These are phyloP conservation scores for Tolypocladium amazonense DNA, from an alignment of 2,329 filamentous ascomycete species.

Conservation along the genomic window DNA sequence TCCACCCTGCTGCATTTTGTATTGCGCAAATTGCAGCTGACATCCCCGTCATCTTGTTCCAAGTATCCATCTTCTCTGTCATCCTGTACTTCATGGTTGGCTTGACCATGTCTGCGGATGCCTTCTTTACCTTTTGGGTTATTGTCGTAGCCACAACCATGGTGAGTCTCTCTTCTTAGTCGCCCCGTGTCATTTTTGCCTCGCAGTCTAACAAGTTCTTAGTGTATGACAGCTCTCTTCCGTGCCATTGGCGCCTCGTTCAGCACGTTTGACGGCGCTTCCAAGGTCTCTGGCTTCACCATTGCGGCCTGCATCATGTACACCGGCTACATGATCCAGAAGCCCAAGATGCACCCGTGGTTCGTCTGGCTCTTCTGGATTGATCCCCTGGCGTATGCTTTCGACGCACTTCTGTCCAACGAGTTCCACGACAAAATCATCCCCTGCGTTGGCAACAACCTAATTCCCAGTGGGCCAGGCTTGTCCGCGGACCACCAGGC, in stretches of 20 bases:
- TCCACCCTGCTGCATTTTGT: constrained; percentile 49
- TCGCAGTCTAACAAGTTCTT: background rate
- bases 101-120: constrained; percentile 35
- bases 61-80: constrained; percentile 46
- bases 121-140: constrained; percentile 54
- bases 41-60: constrained; percentile 45
- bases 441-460: constrained; percentile 35
- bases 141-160: constrained; percentile 40
- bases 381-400: constrained; percentile 58
- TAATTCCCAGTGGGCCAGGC: constrained; percentile 38
- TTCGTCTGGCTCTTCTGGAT: constrained; percentile 55
- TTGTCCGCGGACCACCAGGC: constrained; percentile 36
- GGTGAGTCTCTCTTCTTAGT: constrained; percentile 19
- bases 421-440: constrained; percentile 53
- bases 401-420: constrained; percentile 58
- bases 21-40: constrained; percentile 44
- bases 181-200: background rate
- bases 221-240: constrained; percentile 49
- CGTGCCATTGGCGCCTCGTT: constrained; percentile 45
- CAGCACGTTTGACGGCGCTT: constrained; percentile 45
- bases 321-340: constrained; percentile 52
- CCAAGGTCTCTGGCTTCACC: constrained; percentile 42
- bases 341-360: constrained; percentile 52
- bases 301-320: constrained; percentile 48
- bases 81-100: constrained; percentile 56